Base-by-base conservation (phyloP, 2,329 filamentous ascomycete species). In the Fusarium nygamai region DNA sequence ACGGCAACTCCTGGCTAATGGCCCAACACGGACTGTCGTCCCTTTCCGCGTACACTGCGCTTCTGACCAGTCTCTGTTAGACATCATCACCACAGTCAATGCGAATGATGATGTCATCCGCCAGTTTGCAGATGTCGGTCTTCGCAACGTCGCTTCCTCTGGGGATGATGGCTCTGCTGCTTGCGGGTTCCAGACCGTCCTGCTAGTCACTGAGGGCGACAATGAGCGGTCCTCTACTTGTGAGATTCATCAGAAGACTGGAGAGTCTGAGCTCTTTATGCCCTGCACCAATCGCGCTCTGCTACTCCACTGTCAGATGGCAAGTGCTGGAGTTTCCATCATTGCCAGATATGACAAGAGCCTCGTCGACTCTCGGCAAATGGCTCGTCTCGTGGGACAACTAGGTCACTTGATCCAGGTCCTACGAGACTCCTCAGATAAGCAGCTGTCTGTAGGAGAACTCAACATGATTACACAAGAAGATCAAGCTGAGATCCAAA, bases 261-360 rank as follows among this genome's bases (percentile, higher is more conserved):
- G 13, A 4, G 47, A 54, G 3, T n/a, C 53, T 8, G 62, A 60
- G 8, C 29, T 10, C 1, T 61, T 68, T 11, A 48, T 68, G 17
- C 65, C 65, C 14, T 68, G 65, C 31, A 61, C 41, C 1, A 66
- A 68, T n/a, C 65, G 67, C 3, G 67, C 67, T 10, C 59, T 70
- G 2, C n/a, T 70, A 2, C 31, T 70, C 2, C 34, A 27, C 8
- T 70, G 67, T 16, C 46, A 54, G 8, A n/a, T 57, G 19, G 8
- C 1, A 12, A 20, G 24, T 6, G 8, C 17, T 1, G 64, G 31
- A 6, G 53, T 19, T 4, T 13, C 8, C 0, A 19, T 69, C 5
- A 11, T 44, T 7, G 59, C 58, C 13, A 64, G 46, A 6, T 41
- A 70, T 1, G 67, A 64, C 47, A 29, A 27, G 36, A 60, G 27